Conservation (phyloP, 768 basidiomycete species). For the Cystofilobasidium ferigula region DNA sequence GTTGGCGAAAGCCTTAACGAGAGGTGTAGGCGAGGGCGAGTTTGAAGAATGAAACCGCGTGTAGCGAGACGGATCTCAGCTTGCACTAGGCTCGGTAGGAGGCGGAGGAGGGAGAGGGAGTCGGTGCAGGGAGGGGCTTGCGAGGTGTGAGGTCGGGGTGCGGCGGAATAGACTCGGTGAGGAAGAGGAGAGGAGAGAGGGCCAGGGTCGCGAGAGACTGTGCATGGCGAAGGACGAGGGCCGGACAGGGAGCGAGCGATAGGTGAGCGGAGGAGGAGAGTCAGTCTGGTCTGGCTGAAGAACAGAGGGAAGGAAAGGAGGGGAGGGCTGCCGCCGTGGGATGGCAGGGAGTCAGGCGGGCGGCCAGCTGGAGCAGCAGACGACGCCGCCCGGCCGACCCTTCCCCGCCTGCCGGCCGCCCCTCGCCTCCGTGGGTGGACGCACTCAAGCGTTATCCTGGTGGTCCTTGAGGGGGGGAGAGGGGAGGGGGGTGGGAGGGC, state of each 20-base stretch:
- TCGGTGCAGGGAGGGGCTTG: not conserved
- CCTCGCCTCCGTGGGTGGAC: not conserved
- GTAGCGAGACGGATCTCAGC: constrained; percentile 22
- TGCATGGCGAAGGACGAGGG: not conserved
- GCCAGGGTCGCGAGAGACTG: constrained; percentile 25
- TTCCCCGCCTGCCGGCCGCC: too few species aligned
- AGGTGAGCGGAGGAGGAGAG: too few species aligned
- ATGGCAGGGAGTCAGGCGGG: not conserved
- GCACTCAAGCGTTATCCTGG: constrained; percentile 25
- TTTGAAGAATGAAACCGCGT: constrained; percentile 3
- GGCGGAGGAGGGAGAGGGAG: not conserved
- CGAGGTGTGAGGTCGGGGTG: not conserved
- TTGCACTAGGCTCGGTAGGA: constrained; percentile 7
- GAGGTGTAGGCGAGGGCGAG: not conserved
- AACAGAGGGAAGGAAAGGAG: not conserved
- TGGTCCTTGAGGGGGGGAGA: not conserved
- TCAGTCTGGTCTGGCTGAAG: too few species aligned
- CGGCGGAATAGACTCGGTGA: not conserved
- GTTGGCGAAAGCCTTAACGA: too few species aligned
- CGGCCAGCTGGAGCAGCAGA: too few species aligned
- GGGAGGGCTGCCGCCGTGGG: too few species aligned
- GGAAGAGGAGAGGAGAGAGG: constrained; percentile 1
- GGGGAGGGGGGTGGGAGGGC: constrained; percentile 8
- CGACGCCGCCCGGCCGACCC: too few species aligned
- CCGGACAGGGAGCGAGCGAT: too few species aligned